Percentiles rank a stretch among this genome's conserved stretches.
phyloP scores from a whole-genome alignment of 495 filamentous ascomycete genomes.

The Beverwykella pulmonaria region DNA sequence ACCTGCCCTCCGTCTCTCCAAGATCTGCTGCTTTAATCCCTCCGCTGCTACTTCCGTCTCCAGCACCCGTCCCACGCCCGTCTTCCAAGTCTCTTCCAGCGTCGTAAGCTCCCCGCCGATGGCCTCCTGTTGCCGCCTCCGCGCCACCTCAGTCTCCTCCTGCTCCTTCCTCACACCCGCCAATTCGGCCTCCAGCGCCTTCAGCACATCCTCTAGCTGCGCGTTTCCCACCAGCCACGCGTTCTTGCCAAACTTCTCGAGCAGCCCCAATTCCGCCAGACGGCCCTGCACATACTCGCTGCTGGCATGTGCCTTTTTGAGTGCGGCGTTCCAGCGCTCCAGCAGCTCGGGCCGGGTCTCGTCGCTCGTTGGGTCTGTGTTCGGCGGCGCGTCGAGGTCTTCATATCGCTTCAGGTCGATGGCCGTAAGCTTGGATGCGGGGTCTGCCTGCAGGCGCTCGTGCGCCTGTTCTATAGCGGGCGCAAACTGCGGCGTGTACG shows the following conservation, averaged over 20 bases:
- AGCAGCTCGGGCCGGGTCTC: conserved; percentile 33
- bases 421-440: conserved; percentile 51
- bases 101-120: conserved; percentile 66
- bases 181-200: conserved; percentile 75
- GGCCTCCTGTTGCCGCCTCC: conserved; percentile 70
- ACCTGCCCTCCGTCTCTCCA: conserved; percentile 56
- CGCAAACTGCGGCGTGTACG: conserved; percentile 53
- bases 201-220: conserved; percentile 72
- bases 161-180: conserved; percentile 63
- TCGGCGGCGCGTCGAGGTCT: conserved; percentile 52
- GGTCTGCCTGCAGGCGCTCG: conserved; percentile 57
- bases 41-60: conserved; percentile 74
- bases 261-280: conserved; percentile 68
- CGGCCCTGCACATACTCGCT: conserved; percentile 68
- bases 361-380: conserved; percentile 34
- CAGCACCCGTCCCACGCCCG: conserved; percentile 52
- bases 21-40: conserved; percentile 63
- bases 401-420: conserved; percentile 87
- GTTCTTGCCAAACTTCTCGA: conserved; percentile 83
- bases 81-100: conserved; percentile 68
- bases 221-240: conserved; percentile 86
- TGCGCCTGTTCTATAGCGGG: conserved; percentile 67
- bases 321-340: conserved; percentile 41
- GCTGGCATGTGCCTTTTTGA: conserved; percentile 61
- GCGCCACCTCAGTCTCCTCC: conserved; percentile 69